Percentiles rank a stretch among this genome's conserved stretches.
phyloP scores from a whole-genome alignment of 495 filamentous ascomycete genomes.

The Xylaria castorea region DNA sequence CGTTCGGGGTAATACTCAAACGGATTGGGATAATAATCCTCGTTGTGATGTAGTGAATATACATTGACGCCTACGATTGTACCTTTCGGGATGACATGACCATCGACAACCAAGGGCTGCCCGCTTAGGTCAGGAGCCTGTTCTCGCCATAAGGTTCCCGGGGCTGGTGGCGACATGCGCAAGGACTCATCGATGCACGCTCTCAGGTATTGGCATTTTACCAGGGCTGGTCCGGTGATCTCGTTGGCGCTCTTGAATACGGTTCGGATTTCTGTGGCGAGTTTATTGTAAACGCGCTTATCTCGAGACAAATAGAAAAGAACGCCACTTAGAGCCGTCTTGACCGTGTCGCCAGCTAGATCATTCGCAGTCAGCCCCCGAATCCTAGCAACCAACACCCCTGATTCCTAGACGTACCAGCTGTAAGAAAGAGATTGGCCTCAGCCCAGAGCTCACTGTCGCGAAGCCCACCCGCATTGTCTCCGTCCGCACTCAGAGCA shows the following conservation, averaged over 20 bases:
- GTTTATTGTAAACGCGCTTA: conserved; percentile 43
- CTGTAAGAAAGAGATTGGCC: conserved; percentile 27
- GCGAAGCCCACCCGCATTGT: not conserved
- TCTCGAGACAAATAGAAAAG: conserved; percentile 40
- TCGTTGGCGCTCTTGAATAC: conserved; percentile 46
- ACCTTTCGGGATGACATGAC: conserved; percentile 56
- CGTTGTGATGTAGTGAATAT: conserved; percentile 64
- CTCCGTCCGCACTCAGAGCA: conserved; percentile 36
- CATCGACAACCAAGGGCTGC: conserved; percentile 58
- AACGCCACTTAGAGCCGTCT: not conserved
- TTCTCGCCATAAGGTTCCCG: conserved; percentile 54
- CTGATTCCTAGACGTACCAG: conserved; percentile 11
- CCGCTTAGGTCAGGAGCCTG: conserved; percentile 32
- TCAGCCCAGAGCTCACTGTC: conserved; percentile 30
- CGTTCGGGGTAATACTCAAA: conserved; percentile 4
- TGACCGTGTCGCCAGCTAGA: conserved; percentile 20
- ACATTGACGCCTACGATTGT: conserved; percentile 59
- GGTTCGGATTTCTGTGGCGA: conserved; percentile 50
- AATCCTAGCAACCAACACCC: not conserved
- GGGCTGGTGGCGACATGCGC: conserved; percentile 60
- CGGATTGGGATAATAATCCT: conserved; percentile 19
- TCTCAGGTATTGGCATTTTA: conserved; percentile 51
- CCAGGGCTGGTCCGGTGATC: conserved; percentile 49
- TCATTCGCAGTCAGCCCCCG: not conserved
- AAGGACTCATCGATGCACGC: conserved; percentile 37